Base-by-base conservation (phyloP, 345 rosid species). In the Gossypium stocksii region DNA sequence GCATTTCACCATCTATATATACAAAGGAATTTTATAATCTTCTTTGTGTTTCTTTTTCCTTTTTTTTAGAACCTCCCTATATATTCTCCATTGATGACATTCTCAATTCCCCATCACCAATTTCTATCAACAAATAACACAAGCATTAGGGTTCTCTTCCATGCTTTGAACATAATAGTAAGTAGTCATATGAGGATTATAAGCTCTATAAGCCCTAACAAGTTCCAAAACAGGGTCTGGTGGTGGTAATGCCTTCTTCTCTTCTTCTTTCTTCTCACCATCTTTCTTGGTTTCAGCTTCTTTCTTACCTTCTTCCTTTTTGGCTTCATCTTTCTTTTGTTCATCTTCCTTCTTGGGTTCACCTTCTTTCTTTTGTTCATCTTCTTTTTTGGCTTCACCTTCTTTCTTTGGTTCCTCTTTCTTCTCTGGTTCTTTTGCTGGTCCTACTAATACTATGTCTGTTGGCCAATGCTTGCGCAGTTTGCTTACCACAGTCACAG, bases 91-190 rank as follows among this genome's bases (percentile, higher is more conserved):
- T 58, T 60, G 64, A 23, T 58, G 63, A 23, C 16, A 58, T 23
- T 58, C 41, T 34, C 17, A 58, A 58, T 22, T 58, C 64, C 64
- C 41, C 38, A 59, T 71, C 87, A 77, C 66, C 82, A 41, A 76
- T 9, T 23, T 38, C n/a, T 6, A 12, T 83, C 57, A 86, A 61
- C 81, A 86, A 25, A 94, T 92, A 73, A 82, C 90, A 79, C 97
- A 94, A 64, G 94, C 98, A 80, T 90, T 94, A 77, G 98, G 97
- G 72, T 92, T 89, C 88, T 94, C 98, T 64, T 94, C 98, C 51
- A 90, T 88, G 84, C 97, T 94, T 54, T 85, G 98, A 25, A 80
- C 93, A 80, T 90, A 80, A 82, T 92, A 94, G 68, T 94, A 85
- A 3, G 83, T 78, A 25, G 93, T 86, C 82, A 83, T 59, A 34